phyloP scores from a whole-genome alignment of 768 basidiomycete species.

The Serendipita vermifera region DNA sequence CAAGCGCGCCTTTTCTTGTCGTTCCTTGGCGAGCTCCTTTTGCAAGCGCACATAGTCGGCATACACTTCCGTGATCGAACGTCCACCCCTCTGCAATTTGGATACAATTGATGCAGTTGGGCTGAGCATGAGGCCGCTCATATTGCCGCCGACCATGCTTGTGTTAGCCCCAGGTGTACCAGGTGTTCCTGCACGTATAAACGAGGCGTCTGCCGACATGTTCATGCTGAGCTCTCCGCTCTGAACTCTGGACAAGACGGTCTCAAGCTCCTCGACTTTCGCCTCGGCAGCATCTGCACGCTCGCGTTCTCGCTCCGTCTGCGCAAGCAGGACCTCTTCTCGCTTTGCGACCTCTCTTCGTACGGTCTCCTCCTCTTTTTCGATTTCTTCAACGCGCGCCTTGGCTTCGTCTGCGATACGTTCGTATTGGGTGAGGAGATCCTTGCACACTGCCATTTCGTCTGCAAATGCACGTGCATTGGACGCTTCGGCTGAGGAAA shows the following conservation, averaged over 20 bases:
- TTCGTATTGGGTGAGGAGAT: conserved; percentile 75
- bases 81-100: conserved; percentile 65
- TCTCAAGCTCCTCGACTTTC: conserved; percentile 40
- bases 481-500: conserved; percentile 68
- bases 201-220: conserved; percentile 30
- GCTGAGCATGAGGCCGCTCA: conserved; percentile 55
- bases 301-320: conserved; percentile 57
- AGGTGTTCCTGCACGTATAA: conserved; percentile 24
- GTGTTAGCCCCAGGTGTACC: conserved; percentile 36
- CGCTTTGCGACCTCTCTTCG: conserved; percentile 55
- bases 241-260: conserved; percentile 57
- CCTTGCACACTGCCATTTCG: conserved; percentile 59
- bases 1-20: conserved; percentile 73
- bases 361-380: conserved; percentile 67
- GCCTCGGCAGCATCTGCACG: conserved; percentile 34
- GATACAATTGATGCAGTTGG: conserved; percentile 82
- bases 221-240: conserved; percentile 55
- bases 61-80: conserved; percentile 91
- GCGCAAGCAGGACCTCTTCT: conserved; percentile 52
- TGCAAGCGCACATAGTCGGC: conserved; percentile 79
- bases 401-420: conserved; percentile 77
- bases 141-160: conserved; percentile 29
- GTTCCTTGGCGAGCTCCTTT: conserved; percentile 65
- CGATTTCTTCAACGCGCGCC: conserved; percentile 66
- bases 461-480: conserved; percentile 71